These are phyloP conservation scores for Elsinoe fawcettii DNA, from an alignment of 2,329 filamentous ascomycete species.

Conservation along the genomic window DNA sequence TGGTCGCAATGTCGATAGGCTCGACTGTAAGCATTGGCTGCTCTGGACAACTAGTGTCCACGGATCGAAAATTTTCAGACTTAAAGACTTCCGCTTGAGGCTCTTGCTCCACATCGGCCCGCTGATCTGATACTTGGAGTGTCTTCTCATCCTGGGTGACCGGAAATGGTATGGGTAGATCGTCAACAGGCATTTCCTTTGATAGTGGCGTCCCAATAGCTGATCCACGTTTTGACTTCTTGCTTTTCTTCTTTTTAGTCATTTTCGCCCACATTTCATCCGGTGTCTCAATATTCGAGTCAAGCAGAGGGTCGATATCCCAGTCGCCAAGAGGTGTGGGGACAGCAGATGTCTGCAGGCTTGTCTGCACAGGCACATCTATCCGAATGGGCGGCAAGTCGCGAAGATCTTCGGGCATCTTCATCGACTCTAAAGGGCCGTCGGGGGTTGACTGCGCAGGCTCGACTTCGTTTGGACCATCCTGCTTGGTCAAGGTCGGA, in stretches of 20 bases:
- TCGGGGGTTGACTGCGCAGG: neutral
- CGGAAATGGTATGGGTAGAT: neutral
- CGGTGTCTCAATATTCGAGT: conserved; percentile 10
- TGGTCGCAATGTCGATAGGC: neutral
- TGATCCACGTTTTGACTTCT: conserved; percentile 12
- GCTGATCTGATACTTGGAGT: too few relatives aligned
- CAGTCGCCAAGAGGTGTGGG: conserved; percentile 13
- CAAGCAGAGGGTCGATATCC: conserved; percentile 12
- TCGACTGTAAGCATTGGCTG: neutral
- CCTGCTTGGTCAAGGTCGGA: neutral
- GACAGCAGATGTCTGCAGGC: neutral
- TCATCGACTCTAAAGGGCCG: conserved; percentile 2
- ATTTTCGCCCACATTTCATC: conserved; percentile 13
- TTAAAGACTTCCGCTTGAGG: too few relatives aligned
- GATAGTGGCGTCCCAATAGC: conserved; percentile 1
- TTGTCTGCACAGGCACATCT: neutral
- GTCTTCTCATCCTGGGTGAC: too few relatives aligned
- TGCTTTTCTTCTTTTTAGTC: conserved; percentile 17
- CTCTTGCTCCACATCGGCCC: too few relatives aligned
- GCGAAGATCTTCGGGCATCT: conserved; percentile 11
- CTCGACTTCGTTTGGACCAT: neutral
- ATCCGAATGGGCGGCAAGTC: conserved; percentile 8
- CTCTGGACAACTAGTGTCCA: too few relatives aligned
- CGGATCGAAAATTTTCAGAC: too few relatives aligned
- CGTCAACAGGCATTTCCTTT: neutral